Percentiles rank a stretch among this genome's conserved stretches.
phyloP scores from a whole-genome alignment of 2,329 filamentous ascomycete genomes.

The Paramyrothecium roridum region DNA sequence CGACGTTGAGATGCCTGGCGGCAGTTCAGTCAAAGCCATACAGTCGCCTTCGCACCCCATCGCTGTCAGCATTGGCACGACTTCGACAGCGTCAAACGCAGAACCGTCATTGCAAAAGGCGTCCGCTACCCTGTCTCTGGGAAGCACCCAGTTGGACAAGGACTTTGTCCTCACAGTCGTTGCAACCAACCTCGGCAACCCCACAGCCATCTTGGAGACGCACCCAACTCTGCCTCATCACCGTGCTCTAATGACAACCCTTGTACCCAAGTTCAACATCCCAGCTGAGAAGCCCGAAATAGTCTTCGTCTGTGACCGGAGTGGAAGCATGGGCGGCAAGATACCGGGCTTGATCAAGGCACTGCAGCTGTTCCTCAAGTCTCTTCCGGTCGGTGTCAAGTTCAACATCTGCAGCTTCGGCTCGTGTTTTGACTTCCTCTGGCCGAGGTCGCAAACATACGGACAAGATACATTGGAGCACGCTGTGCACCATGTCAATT shows the following conservation, averaged over 20 bases:
- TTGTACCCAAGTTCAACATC: slow-evolving; percentile 68
- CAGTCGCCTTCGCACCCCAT: slow-evolving; percentile 68
- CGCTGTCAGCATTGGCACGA: slow-evolving; percentile 59
- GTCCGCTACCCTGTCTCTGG: slow-evolving; percentile 57
- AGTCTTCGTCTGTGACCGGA: slow-evolving; percentile 70
- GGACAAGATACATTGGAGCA: slow-evolving; percentile 36
- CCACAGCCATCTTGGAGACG: slow-evolving; percentile 62
- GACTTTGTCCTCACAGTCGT: slow-evolving; percentile 68
- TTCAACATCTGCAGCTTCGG: slow-evolving; percentile 74
- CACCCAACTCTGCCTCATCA: slow-evolving; percentile 61
- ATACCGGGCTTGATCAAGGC: slow-evolving; percentile 54
- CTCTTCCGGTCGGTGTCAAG: slow-evolving; percentile 58
- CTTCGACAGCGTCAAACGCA: slow-evolving; percentile 33
- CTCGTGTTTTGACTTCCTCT: slow-evolving; percentile 40
- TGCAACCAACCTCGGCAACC: slow-evolving; percentile 56
- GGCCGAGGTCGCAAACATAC: slow-evolving; percentile 43
- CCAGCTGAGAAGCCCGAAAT: slow-evolving; percentile 56
- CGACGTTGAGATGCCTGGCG: not conserved
- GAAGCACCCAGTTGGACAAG: slow-evolving; percentile 49
- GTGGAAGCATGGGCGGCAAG: slow-evolving; percentile 59
- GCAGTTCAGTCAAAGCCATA: slow-evolving; percentile 34
- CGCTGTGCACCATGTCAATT: slow-evolving; percentile 38
- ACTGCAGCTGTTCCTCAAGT: slow-evolving; percentile 63
- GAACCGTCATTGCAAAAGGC: slow-evolving; percentile 55
- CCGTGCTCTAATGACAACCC: slow-evolving; percentile 65